Conservation (phyloP, 257 asterid species). For the Nicotiana sylvestris region DNA sequence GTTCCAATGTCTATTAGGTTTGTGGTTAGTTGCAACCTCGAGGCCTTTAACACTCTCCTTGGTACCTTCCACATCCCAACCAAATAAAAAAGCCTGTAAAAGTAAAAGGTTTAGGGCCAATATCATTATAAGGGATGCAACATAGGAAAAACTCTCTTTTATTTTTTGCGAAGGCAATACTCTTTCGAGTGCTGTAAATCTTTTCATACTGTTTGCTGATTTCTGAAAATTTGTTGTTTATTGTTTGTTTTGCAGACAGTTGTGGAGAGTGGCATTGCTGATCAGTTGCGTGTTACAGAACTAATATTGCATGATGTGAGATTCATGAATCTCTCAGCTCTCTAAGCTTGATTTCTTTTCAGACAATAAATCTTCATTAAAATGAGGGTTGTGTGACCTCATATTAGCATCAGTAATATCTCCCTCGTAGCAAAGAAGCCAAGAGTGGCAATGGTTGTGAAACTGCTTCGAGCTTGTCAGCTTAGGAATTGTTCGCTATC, state of each 20-base stretch:
- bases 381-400: background rate
- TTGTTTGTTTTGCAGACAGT: slow-evolving; percentile 50
- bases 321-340: slow-evolving; percentile 7
- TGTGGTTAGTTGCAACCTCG: background rate
- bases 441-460: background rate
- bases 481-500: background rate
- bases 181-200: background rate
- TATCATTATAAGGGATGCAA: background rate
- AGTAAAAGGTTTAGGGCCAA: background rate
- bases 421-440: background rate
- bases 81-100: too few species aligned
- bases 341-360: background rate
- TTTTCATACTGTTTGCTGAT: background rate
- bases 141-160: background rate
- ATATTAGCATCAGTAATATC: background rate
- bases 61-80: background rate
- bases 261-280: slow-evolving; percentile 77
- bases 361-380: background rate
- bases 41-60: background rate
- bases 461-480: background rate
- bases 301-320: slow-evolving; percentile 81
- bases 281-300: slow-evolving; percentile 80
- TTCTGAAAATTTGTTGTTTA: background rate
- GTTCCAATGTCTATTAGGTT: background rate
- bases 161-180: background rate